Evolutionary conservation across 768 basidiomycete species (phyloP), one percentile per base, ranked within the genome.

Genomic region (Favolaschia claudopus): DNA sequence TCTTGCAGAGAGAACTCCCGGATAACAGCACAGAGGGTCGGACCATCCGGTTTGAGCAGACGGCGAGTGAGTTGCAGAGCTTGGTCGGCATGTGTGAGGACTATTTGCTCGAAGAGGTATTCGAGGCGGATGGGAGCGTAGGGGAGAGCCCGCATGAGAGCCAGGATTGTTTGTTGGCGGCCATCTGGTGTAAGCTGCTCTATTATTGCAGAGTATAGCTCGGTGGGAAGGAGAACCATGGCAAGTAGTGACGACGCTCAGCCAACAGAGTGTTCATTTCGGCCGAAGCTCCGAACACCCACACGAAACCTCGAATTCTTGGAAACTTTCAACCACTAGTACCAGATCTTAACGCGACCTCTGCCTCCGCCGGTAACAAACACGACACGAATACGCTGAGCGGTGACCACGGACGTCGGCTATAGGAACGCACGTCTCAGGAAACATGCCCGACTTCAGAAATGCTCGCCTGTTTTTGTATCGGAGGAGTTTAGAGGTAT

Each of bases 121-220:
- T 82, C 66, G 10, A 75, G 55, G 0, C 90, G 85, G 38, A 95
- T 77, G 0, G 85, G 81, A 1, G 82, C 79, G 32, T 72, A 71
- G 2, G 93, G 91, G 44, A 92, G 77, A 1, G 88, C 88, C 31
- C 85, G 78, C 8, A 78, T 79, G 43, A 96, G 78, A 1, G 89
- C 75, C 24, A 90, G 71, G 10, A 86, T 74, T 1, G 87, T 82
- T 9, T 74, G 73, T 55, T 88, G 87, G 14, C 81, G 75, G 32
- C 79, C 72, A 9, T 75, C 56, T 0, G 76, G 66, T 2, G 84
- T 78, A 17, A 93, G 60, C 17, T 82, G 78, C 19, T 72, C 67
- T 38, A 93, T 72, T 64, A 93, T 86, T 15, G 76, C 72, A 17
- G 80, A 76, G 70, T 89, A 88, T 8, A 94, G 77, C 71, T 94